Percentiles rank a stretch among this genome's conserved stretches.
Conservation (phyloP, 352 stramenopile species). For the Phytopythium chamaehyphon region DNA sequence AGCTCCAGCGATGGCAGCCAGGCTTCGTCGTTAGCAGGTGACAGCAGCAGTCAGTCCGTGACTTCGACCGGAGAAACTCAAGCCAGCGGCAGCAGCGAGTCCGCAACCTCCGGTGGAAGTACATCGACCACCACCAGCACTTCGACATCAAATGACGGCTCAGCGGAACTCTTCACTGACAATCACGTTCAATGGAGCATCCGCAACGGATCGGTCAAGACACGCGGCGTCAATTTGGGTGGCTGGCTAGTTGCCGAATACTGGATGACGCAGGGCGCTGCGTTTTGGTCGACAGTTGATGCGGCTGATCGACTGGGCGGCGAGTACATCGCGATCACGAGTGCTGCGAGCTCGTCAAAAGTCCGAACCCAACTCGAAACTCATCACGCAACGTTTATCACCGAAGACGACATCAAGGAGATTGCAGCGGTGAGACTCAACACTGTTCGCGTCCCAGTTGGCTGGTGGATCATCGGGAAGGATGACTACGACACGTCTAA, state of each 20-base stretch:
- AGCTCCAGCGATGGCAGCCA: no score
- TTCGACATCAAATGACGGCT: no score
- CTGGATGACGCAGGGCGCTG: slow-evolving; percentile 49
- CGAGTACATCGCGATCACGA: slow-evolving; percentile 14
- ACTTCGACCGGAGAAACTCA: no score
- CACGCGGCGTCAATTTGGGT: slow-evolving; percentile 53
- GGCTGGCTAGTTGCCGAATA: slow-evolving; percentile 56
- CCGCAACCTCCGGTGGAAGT: neutral
- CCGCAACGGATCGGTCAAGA: slow-evolving; percentile 5
- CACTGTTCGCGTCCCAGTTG: slow-evolving; percentile 21
- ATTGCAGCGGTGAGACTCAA: slow-evolving; percentile 23
- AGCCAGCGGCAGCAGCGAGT: no score
- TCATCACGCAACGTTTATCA: slow-evolving; percentile 34
- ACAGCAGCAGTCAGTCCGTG: no score
- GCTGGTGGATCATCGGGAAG: slow-evolving; percentile 18
- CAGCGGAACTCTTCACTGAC: no score
- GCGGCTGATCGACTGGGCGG: slow-evolving; percentile 18
- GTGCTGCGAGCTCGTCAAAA: neutral
- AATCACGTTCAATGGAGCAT: slow-evolving; percentile 6
- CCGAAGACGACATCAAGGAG: slow-evolving; percentile 36
- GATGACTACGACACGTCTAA: slow-evolving; percentile 5
- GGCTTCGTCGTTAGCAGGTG: no score
- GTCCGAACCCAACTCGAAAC: slow-evolving; percentile 3
- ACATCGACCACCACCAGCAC: no score
- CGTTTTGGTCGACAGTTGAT: slow-evolving; percentile 54